Percentiles rank a stretch among this genome's conserved stretches.
Evolutionary conservation across 169 alveolate species (phyloP).

Genomic region (Plasmodium knowlesi): DNA sequence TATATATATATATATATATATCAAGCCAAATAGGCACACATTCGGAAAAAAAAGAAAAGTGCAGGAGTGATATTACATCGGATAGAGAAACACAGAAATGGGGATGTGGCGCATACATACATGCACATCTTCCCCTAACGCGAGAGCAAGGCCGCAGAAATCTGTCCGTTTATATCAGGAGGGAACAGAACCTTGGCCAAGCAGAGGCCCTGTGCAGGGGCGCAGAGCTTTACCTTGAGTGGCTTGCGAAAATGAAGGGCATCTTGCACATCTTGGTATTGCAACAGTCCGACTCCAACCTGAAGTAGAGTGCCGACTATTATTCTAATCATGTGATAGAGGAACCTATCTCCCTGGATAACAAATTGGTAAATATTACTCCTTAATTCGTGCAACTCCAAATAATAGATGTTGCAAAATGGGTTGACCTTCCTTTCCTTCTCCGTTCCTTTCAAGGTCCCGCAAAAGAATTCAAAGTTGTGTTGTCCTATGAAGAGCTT

Average conservation of each 20-base stretch:
- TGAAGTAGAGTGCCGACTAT: constrained; percentile 79
- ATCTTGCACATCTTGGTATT: constrained; percentile 23
- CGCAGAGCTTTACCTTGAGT: constrained; percentile 64
- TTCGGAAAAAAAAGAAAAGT: background rate
- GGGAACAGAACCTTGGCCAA: constrained; percentile 22
- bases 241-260: constrained; percentile 42
- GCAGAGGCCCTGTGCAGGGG: constrained; percentile 70
- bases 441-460: constrained; percentile 57
- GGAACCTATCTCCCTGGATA: constrained; percentile 81
- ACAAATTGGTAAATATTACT: constrained; percentile 60
- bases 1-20: too few relatives aligned
- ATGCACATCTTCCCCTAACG: background rate
- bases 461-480: constrained; percentile 56
- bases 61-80: background rate
- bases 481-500: constrained; percentile 53
- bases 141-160: constrained; percentile 12
- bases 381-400: constrained; percentile 42
- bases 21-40: background rate
- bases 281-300: constrained; percentile 73
- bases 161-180: background rate
- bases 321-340: constrained; percentile 84
- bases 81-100: too few relatives aligned
- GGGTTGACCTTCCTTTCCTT: constrained; percentile 30
- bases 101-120: too few relatives aligned
- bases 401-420: constrained; percentile 31